Base-by-base conservation (phyloP, 768 basidiomycete species). In the Chalciporus piperatus region DNA sequence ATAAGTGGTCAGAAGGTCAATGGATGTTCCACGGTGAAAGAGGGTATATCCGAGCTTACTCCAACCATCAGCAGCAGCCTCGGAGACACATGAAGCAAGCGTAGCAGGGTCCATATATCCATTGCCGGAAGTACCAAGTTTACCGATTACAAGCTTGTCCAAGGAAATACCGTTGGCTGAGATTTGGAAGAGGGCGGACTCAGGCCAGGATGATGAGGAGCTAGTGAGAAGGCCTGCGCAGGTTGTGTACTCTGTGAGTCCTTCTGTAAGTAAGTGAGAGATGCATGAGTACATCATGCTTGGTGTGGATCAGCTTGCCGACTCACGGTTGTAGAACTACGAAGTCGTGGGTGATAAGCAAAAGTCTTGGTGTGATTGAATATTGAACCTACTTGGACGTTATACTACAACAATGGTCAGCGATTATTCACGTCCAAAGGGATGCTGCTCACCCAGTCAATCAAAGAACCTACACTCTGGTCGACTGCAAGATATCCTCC, bases 31-130 rank as follows among this genome's bases (percentile, higher is more conserved):
- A 13, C 40, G 11, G 16, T 33, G 27, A 50, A 20, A 20, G 20
- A 41, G 13, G 22, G 22, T 38, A 14, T 41, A 22, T 25, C 6
- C 22, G 8, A 23, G 72, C 84, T 69, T 53, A 84, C 83, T 77
- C 88, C 88, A 90, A 25, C 85, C 87, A 51, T 76, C 51, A n/a
- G 56, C 60, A 57, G 81, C 78, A 0, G 84, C 89, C 65, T 83
- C 72, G 16, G 74, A 58, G 27, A 89, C 70, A 61, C 89, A 91
- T 3, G 67, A 65, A 0, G 82, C 77, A 17, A 91, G 72, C 14
- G 77, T 78, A 2, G 74, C 65, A 2, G 84, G 74, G 30, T 69
- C 71, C 58, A 91, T 83, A 68, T 78, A 89, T 7, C 85, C 77
- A 30, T 73, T 79, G 44, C 45, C 71, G 1, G 80, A 30, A 22